Evolutionary conservation across 495 filamentous ascomycete species (phyloP), one percentile per base, ranked within the genome.

Genomic region (Daldinia grandis): DNA sequence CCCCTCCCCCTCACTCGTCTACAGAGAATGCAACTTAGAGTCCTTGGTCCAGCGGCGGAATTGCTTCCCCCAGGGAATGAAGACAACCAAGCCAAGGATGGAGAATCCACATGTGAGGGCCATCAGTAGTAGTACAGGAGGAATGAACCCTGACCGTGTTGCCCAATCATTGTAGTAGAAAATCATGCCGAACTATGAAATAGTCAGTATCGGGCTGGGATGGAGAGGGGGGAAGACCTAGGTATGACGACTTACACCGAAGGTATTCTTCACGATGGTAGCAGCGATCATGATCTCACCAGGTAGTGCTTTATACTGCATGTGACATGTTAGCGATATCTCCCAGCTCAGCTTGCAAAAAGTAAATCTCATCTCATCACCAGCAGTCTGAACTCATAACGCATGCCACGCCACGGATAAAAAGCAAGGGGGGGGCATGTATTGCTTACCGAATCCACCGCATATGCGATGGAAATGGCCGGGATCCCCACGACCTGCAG

Each of bases 401-500:
- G 5, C n/a, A 15, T n/a, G 15, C 2, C 37, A 47, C 3, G 2
- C 6, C n/a, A 4, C 42, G 3, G 49, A 57, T 30, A 49, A 47
- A 14, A 55, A 19, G 1, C 2, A n/a, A 49, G 10, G 3, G 10
- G 10, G 3, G 49, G 24, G 17, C 19, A 81, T 78, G 25, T 4
- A 27, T 4, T 27, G 55, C 78, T 78, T 7, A 78, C 78, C 64
- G 86, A 64, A 51, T 73, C 87, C 30, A 69, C 66, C 21, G 70
- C 70, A 64, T 75, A 72, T 50, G 76, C 63, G 10, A 76, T 74
- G 12, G 64, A 66, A 37, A 78, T 66, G n/a, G 87, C 81, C 19
- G 88, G 88, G 10, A 91, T 76, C 1, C 86, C 86, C 17, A 88
- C 83, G 30, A 87, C 84, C 72, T 88, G 84, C 33, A 90, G 80